Evolutionary conservation across 1,284 basidiomycete genomes (phyloP), one percentile per base, ranked within the genome.

Genomic region (Naganishia albida): DNA sequence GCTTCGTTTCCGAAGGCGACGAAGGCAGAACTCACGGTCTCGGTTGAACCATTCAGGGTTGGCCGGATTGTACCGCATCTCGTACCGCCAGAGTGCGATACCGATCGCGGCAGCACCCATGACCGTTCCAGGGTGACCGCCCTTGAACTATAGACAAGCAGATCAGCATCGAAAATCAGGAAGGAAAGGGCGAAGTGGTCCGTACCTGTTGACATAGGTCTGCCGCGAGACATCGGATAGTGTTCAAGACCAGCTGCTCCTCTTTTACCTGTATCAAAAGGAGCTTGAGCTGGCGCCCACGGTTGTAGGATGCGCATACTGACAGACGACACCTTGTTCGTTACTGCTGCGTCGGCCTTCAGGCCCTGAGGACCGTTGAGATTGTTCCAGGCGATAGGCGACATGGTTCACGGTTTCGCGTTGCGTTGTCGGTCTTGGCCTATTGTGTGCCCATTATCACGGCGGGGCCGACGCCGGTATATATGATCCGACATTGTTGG

Each of bases 41-140:
- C 70, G 68, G 20, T 63, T 65, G 51, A 71, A 68, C 70, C 70
- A 71, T 3, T 72, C 70, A 2, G 75, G 72, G 65, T 77, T 74
- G 57, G 66, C 38, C 6, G 75, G 76, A 65, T 78, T 76, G 72
- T 72, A 77, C 7, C 68, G 62, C 75, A 78, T 75, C 13, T 70
- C 56, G 55, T 75, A 62, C 26, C 60, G 55, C 73, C 73, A 76
- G 10, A 76, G 67, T 12, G 74, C 74, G 34, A 75, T 67, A 42
- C 71, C 75, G 57, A 75, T 75, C 3, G 71, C 70, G 1, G 75
- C 74, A 8, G 75, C 75, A 25, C 76, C 80, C 79, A 81, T 81
- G 69, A 79, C 77, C 25, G 79, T 80, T 67, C 80, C 80, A 8
- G 79, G 79, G 69, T 81, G 80, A 56, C 80, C 80, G 15, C 75